Percentiles rank a stretch among this genome's conserved stretches.
Conservation (phyloP, 2,329 filamentous ascomycete genomes). For the Neonectria magnoliae region DNA sequence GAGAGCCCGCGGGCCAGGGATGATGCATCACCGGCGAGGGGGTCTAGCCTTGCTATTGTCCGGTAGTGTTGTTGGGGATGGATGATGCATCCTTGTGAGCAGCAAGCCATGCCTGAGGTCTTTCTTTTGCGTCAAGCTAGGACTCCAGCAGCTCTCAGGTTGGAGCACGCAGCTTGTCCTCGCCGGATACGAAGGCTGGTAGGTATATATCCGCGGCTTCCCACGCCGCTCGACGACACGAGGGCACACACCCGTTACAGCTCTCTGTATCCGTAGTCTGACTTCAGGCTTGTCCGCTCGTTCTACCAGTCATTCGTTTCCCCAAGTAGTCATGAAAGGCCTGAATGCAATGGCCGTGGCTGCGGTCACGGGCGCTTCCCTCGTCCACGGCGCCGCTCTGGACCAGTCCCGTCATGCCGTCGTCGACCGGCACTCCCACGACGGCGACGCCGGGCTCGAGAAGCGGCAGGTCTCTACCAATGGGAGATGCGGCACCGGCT, state of each 20-base stretch:
- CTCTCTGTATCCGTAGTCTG: slow-evolving; percentile 3
- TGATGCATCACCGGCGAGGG: neutral
- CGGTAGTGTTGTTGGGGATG: neutral
- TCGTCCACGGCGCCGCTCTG: slow-evolving; percentile 8
- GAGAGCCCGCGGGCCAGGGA: neutral
- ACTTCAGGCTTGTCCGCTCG: slow-evolving; percentile 29
- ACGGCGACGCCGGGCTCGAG: neutral
- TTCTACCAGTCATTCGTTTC: slow-evolving; percentile 37
- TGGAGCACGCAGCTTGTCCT: neutral
- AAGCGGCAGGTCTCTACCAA: slow-evolving; percentile 39
- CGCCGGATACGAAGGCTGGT: neutral
- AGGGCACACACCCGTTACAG: neutral
- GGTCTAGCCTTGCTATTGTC: neutral
- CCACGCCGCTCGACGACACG: slow-evolving; percentile 3
- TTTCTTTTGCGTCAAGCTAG: neutral
- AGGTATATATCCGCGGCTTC: neutral
- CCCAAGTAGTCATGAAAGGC: slow-evolving; percentile 26
- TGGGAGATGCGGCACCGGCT: slow-evolving; percentile 57
- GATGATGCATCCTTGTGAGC: neutral
- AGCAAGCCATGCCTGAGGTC: neutral
- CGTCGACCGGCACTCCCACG: neutral
- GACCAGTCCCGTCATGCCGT: neutral
- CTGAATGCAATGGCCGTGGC: slow-evolving; percentile 12
- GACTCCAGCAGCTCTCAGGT: neutral
- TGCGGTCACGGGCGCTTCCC: slow-evolving; percentile 6